Evolutionary conservation across 2,329 filamentous ascomycete species (phyloP), one percentile per base, ranked within the genome.

Genomic region (Neofusicoccum parvum): DNA sequence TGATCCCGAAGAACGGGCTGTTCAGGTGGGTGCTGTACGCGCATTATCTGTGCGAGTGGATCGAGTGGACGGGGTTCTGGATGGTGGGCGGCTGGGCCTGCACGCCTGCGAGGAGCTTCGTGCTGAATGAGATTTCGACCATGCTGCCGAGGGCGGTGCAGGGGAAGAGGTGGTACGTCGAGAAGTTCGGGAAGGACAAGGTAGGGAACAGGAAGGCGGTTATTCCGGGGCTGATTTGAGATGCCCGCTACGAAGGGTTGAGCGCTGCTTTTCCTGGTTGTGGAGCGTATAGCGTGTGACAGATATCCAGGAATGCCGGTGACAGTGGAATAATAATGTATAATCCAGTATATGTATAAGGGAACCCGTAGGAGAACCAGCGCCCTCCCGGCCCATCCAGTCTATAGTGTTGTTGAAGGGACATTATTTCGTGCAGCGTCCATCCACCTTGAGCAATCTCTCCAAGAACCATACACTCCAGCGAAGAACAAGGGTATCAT

Each of bases 1-100:
- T 91, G 80, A 86, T 99, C 62, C 95, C 95, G 0, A 83, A 92
- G 73, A 90, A 90, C 59, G 93, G 94, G 0, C 79, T 97, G 58
- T 99, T 98, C 79, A 83, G 85, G 69, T 90, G 88, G 72, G 86
- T 97, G 74, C 84, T 98, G 66, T 97, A 90, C 77, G 93, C 95
- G 70, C 95, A 99, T 77, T 99, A 97, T 77, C 83, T 96, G n/a
- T 91, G 90, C 74, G 95, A 99, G 80, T 99, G 95, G 95, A 76
- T 97, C 62, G 95, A 99, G 83, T 99, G 95, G 95, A 78, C 86
- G 3, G 95, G 95, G 0, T 99, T 93, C 77, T 93, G 90, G 82
- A 86, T 97, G 76, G 86, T 91, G 70, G 86, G 89, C 1, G 84
- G 85, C 0, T 86, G 82, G 80, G 78, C 80, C 4, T 92, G 89